Evolutionary conservation across 441 rosid genomes (phyloP), one percentile per base, ranked within the genome.

Genomic region (Adansonia grandidieri): DNA sequence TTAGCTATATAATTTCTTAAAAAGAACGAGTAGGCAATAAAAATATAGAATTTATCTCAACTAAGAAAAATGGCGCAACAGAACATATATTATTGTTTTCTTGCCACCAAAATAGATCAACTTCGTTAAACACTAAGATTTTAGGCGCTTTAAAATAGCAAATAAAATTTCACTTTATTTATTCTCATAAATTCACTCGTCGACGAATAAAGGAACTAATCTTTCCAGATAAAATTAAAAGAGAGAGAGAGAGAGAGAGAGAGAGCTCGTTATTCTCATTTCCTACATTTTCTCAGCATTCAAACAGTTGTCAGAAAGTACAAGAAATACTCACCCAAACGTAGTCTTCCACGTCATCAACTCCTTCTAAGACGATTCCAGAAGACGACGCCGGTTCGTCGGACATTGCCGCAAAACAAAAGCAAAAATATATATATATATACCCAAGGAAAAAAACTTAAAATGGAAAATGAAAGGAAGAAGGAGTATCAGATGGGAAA

Each of bases 201-300:
- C 6, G 6, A 11, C 15, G 0, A 28, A 32, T 2, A 4, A 5
- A 44, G 11, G 28, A 44, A 69, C 57, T 22, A 70, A 70, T 13
- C 19, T 13, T 50, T 50, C 20, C 40, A 6, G 20, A 13, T 70
- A 20, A 50, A 5, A 37, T 1, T 2, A 68, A 68, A 68, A n/a
- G 19, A 57, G 32, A 28, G 32, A 28, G 32, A 28, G 32, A 28
- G 32, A 28, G 32, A 28, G 32, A 28, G 32, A 24, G 28, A 56
- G 17, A 47, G 50, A 47, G 32, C 1, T 37, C 28, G n/a, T 56
- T 24, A 44, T 58, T 28, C 60, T 2, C 50, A 6, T 67, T 37
- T 11, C 64, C 64, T 15, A 47, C 73, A 73, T 78, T 54, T 70
- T 68, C 80, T 75, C 78, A 44, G 45, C 72, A 68, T 19, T 19